A percentile compares a stretch with the other conserved stretches of the same genome.
Evolutionary conservation across 2,329 filamentous ascomycete species (phyloP).

Genomic region (Sporothrix mexicana): DNA sequence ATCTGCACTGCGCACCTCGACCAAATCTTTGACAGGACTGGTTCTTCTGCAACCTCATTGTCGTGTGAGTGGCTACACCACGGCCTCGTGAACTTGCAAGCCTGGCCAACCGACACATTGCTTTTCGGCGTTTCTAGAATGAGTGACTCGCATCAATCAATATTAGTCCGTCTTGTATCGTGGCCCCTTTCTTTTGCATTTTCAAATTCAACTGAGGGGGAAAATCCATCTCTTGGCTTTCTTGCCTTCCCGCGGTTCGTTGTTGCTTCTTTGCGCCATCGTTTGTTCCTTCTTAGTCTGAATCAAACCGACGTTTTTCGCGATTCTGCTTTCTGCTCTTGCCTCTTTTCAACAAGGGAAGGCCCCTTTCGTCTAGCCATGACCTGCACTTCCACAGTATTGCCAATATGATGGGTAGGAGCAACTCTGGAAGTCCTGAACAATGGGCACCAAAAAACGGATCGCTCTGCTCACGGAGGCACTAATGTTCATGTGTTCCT

Average conservation of each 20-base stretch:
- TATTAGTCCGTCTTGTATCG: neutral
- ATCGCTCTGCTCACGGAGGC: slow-evolving; percentile 15
- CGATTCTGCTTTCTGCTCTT: neutral
- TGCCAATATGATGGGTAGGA: neutral
- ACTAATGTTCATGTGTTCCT: slow-evolving; percentile 31
- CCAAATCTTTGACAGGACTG: neutral
- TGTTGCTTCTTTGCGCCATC: neutral
- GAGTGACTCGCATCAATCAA: neutral
- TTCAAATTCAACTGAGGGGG: neutral
- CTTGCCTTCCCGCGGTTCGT: neutral
- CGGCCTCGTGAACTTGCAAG: neutral
- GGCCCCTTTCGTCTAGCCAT: neutral
- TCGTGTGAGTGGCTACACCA: neutral
- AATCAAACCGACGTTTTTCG: neutral
- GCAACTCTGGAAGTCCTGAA: neutral
- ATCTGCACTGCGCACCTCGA: neutral
- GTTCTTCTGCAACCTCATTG: neutral
- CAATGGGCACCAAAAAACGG: neutral
- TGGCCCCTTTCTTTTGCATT: neutral
- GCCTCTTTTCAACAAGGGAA: neutral
- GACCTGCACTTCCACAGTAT: neutral
- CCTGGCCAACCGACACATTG: neutral
- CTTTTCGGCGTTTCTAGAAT: slow-evolving; percentile 1
- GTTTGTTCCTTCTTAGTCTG: neutral
- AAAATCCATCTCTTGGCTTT: neutral